Evolutionary conservation across 1,284 basidiomycete species (phyloP).

Genomic region (Mycosarcoma mackinlayi): DNA sequence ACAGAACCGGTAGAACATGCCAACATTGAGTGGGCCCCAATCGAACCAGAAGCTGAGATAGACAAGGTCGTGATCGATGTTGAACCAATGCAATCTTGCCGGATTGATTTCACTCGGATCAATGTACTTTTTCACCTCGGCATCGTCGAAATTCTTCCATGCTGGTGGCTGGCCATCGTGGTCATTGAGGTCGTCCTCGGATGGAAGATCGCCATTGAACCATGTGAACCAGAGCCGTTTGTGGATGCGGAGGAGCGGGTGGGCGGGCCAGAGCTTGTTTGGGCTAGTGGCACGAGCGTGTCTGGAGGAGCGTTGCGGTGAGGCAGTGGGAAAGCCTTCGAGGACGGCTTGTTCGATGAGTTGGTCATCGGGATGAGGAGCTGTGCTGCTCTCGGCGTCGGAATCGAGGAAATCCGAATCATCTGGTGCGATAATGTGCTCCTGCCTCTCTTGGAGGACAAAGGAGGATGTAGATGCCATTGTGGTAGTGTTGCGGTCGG

Average conservation of each 20-base stretch:
- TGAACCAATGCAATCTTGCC: constrained; percentile 59
- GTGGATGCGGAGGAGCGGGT: constrained; percentile 58
- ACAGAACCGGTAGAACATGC: constrained; percentile 78
- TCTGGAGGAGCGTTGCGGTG: neutral
- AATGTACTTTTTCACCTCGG: constrained; percentile 33
- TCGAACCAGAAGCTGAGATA: constrained; percentile 83
- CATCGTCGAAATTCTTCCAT: constrained; percentile 25
- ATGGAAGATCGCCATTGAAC: constrained; percentile 33
- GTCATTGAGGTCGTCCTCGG: constrained; percentile 45
- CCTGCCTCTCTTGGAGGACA: constrained; percentile 24
- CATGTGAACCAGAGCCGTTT: constrained; percentile 61
- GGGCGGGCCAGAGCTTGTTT: constrained; percentile 37
- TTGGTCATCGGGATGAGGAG: constrained; percentile 18
- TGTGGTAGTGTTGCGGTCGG: neutral
- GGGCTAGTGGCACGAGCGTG: neutral
- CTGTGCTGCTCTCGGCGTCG: constrained; percentile 31
- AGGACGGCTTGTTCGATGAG: constrained; percentile 39
- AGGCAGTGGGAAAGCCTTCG: constrained; percentile 7
- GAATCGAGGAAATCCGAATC: constrained; percentile 62
- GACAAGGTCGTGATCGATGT: constrained; percentile 86
- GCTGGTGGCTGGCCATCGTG: constrained; percentile 21
- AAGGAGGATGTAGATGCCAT: constrained; percentile 46
- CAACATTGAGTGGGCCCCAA: constrained; percentile 76
- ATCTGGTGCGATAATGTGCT: constrained; percentile 52
- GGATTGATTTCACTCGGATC: constrained; percentile 38